Evolutionary conservation across 305 asterid species (phyloP), one percentile per base, ranked within the genome.

Genomic region (Fraxinus baroniana): DNA sequence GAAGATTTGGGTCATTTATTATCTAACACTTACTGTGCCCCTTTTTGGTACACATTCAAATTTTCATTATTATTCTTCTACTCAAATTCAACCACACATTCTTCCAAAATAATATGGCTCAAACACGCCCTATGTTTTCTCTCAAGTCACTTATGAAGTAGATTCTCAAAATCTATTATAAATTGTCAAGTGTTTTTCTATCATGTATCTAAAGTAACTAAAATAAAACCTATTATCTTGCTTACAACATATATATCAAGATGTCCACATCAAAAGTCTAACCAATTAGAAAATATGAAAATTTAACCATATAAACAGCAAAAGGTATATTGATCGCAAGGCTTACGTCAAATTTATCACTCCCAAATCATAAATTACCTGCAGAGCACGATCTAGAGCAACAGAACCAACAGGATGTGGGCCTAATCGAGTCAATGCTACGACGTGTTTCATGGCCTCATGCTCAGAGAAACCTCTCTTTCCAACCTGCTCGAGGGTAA

Each of bases 381-480:
- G 86, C 78, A 96, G 6, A 80, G 98, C 98, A 68, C 37, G 88
- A 81, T 91, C 91, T 1, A 96, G 87, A 80, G 95, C 92, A 83
- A 88, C 86, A 41, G 99, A 96, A 79, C 94, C 98, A 86, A 96
- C 97, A 10, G 97, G 90, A 84, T 94, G 99, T 0, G 99, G 99
- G 76, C 99, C 99, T 49, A 96, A 85, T 82, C 74, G 88, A 73
- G 95, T 78, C 92, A 96, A 87, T 3, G 92, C 95, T 78, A 80
- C 62, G 15, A 94, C 98, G 83, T 94, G 99, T 84, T 91, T 90
- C 90, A 96, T 85, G 17, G 98, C 97, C 89, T 90, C 97, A 4
- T 88, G 80, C 93, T 96, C 99, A 6, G 99, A 92, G 77, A 96
- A 96, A 1, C 98, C 99, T 82, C 98, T 88, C 86, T 94, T 96